These are phyloP conservation scores for Lactifluus piperatus DNA, from an alignment of 768 basidiomycete genomes.

Conservation along the genomic window DNA sequence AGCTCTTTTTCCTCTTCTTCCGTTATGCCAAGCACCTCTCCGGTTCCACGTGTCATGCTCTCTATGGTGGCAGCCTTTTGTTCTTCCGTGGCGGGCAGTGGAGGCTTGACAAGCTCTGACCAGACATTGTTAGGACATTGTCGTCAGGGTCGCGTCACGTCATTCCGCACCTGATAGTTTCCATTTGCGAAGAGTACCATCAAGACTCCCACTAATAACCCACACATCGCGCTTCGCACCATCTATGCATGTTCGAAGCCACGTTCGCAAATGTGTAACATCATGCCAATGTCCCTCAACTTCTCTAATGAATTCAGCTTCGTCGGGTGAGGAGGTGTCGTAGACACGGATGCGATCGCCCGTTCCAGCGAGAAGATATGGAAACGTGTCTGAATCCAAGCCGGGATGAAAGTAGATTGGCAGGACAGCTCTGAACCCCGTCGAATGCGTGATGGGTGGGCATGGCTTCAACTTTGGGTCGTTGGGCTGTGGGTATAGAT, in stretches of 20 bases:
- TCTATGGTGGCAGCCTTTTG: neutral
- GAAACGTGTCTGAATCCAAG: slow-evolving; percentile 38
- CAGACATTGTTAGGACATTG: neutral
- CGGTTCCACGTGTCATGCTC: neutral
- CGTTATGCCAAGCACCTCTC: slow-evolving; percentile 40
- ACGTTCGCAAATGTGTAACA: slow-evolving; percentile 64
- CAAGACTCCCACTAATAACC: slow-evolving; percentile 78
- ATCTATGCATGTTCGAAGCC: slow-evolving; percentile 48
- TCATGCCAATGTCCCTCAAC: slow-evolving; percentile 90
- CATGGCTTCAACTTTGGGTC: slow-evolving; percentile 29
- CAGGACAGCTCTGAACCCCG: slow-evolving; percentile 64
- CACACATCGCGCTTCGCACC: slow-evolving; percentile 58
- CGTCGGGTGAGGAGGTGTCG: slow-evolving; percentile 60
- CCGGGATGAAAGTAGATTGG: slow-evolving; percentile 51
- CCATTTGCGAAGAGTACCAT: slow-evolving; percentile 86
- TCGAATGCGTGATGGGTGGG: slow-evolving; percentile 50
- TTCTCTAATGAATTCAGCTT: slow-evolving; percentile 61
- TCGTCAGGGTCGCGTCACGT: neutral
- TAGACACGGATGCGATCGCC: slow-evolving; percentile 80
- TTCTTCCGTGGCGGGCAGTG: neutral
- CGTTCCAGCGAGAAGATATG: slow-evolving; percentile 72
- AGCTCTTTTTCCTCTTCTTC: slow-evolving; percentile 89
- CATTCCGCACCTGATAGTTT: slow-evolving; percentile 45
- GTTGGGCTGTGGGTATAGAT: slow-evolving; percentile 33
- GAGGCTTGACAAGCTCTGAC: slow-evolving; percentile 3